A percentile compares a stretch with the other conserved stretches of the same genome.
phyloP scores from a whole-genome alignment of 345 rosid species.

The Chamaenerion angustifolium region DNA sequence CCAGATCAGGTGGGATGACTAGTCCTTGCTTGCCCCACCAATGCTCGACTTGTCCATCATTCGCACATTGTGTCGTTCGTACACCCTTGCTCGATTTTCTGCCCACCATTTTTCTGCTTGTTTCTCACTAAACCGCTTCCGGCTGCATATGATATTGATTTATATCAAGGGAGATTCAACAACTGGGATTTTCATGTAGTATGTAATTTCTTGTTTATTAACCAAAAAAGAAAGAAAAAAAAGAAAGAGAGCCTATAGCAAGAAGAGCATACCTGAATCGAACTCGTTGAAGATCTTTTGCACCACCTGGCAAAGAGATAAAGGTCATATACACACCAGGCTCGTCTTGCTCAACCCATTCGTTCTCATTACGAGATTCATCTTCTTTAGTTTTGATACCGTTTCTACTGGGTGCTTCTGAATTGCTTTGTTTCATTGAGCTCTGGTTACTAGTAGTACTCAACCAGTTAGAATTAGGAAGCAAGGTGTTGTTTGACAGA shows the following conservation, averaged over 20 bases:
- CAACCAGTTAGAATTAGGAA: slow-evolving; percentile 38
- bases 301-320: slow-evolving; percentile 71
- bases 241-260: background rate
- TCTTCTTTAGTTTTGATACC: slow-evolving; percentile 50
- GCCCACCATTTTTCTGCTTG: slow-evolving; percentile 99
- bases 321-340: slow-evolving; percentile 95
- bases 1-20: slow-evolving; percentile 30
- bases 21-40: slow-evolving; percentile 67
- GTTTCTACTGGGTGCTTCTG: slow-evolving; percentile 46
- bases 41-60: slow-evolving; percentile 63
- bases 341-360: slow-evolving; percentile 98
- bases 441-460: slow-evolving; percentile 27
- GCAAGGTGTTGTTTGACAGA: slow-evolving; percentile 24
- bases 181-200: too few relatives aligned
- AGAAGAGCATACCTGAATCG: slow-evolving; percentile 79
- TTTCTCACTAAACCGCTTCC: slow-evolving; percentile 84
- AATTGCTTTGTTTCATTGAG: slow-evolving; percentile 34
- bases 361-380: slow-evolving; percentile 51
- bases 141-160: slow-evolving; percentile 31
- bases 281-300: slow-evolving; percentile 90
- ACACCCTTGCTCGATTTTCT: slow-evolving; percentile 77
- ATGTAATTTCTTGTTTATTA: too few relatives aligned
- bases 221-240: background rate
- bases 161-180: too few relatives aligned
- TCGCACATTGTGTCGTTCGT: slow-evolving; percentile 80